These are phyloP conservation scores for Solanum lignicaule DNA, from an alignment of 257 asterid genomes.

Conservation along the genomic window DNA sequence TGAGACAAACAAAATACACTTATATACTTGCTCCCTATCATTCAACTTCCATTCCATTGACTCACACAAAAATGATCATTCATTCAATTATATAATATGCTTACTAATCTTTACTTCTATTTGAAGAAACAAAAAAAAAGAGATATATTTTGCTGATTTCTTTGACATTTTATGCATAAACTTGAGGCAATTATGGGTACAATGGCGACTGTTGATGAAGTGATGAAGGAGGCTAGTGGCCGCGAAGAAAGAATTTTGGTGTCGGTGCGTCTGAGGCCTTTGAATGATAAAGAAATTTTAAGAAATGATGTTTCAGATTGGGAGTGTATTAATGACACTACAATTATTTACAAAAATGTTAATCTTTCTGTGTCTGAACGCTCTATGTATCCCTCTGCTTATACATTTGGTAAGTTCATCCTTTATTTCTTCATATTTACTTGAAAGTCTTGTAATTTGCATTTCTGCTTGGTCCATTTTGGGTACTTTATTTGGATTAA, in stretches of 20 bases:
- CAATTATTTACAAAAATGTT: slow-evolving; percentile 67
- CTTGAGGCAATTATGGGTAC: not conserved
- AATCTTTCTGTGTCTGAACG: slow-evolving; percentile 64
- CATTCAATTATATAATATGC: not conserved
- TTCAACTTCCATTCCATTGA: slow-evolving; percentile 26
- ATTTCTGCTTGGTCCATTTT: not conserved
- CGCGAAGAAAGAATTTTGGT: slow-evolving; percentile 72
- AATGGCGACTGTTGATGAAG: slow-evolving; percentile 23
- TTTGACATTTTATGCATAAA: not conserved
- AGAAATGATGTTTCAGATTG: slow-evolving; percentile 86
- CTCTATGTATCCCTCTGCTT: slow-evolving; percentile 74
- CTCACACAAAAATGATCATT: slow-evolving; percentile 16
- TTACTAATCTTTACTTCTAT: not conserved
- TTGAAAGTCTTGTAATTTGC: not conserved
- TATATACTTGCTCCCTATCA: slow-evolving; percentile 12
- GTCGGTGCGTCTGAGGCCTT: slow-evolving; percentile 89
- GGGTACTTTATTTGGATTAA: not conserved
- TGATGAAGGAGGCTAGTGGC: slow-evolving; percentile 9
- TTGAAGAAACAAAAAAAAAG: not conserved
- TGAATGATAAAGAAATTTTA: slow-evolving; percentile 60
- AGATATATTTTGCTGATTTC: not conserved
- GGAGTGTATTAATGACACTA: slow-evolving; percentile 82
- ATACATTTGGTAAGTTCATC: slow-evolving; percentile 66
- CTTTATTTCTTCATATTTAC: not conserved
- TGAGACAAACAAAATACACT: slow-evolving; percentile 49